Evolutionary conservation across 148 eudicot genomes (phyloP).

Genomic region (Oxyria digyna): DNA sequence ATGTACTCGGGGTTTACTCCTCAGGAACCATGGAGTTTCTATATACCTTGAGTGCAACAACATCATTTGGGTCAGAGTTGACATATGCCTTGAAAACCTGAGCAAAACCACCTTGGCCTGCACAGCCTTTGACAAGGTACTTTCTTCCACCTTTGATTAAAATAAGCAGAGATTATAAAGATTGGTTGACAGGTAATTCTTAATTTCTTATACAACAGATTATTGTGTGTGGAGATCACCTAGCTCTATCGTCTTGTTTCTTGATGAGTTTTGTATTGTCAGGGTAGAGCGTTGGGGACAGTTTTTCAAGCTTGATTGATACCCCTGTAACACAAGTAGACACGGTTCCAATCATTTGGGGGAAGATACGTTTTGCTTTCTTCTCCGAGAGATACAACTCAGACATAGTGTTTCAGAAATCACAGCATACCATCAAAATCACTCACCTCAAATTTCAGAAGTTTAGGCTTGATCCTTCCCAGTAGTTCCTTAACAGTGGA

Average conservation of each 20-base stretch:
- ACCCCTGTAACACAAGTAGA: conserved; percentile 45
- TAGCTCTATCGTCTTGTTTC: conserved; percentile 67
- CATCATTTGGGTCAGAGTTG: conserved; percentile 52
- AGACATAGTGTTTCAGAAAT: not conserved
- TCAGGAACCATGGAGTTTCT: not conserved
- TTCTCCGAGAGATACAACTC: not conserved
- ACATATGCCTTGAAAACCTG: conserved; percentile 77
- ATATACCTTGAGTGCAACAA: conserved; percentile 80
- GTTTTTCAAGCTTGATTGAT: conserved; percentile 42
- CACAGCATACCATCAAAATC: not conserved
- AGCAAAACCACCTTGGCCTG: conserved; percentile 91
- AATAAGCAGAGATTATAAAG: conserved; percentile 6
- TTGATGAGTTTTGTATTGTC: conserved; percentile 46
- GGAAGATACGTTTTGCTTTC: not conserved
- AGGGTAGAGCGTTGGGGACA: conserved; percentile 57
- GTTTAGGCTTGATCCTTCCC: conserved; percentile 45
- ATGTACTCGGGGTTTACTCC: not conserved
- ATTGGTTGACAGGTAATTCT: not conserved
- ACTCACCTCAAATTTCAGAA: conserved; percentile 53
- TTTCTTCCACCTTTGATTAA: conserved; percentile 48
- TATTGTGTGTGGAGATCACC: conserved; percentile 29
- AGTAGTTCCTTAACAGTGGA: conserved; percentile 31
- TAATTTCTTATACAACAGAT: not conserved
- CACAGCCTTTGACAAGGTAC: conserved; percentile 80
- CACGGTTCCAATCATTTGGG: not conserved